Conservation (phyloP, 2,329 filamentous ascomycete species). For the Hortaea werneckii region DNA sequence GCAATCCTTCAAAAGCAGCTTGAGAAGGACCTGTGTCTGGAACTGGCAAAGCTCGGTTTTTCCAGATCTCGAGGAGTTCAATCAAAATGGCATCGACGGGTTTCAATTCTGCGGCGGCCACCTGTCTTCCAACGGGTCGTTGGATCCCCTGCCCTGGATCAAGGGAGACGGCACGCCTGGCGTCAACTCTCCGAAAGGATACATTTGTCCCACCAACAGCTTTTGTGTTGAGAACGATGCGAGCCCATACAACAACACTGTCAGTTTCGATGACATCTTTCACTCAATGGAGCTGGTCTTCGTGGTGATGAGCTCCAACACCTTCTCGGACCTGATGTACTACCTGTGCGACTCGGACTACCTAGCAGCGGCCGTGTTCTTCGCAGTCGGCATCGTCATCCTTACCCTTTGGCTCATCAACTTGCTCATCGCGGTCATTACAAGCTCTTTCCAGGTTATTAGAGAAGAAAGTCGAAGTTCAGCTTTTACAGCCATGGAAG, state of each 20-base stretch:
- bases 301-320: conserved; percentile 97
- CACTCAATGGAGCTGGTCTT: conserved; percentile 92
- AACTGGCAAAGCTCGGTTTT: conserved; percentile 38
- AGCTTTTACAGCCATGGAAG: conserved; percentile 74
- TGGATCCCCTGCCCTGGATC: conserved; percentile 55
- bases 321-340: conserved; percentile 90
- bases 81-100: conserved; percentile 37
- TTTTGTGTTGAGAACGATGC: conserved; percentile 61
- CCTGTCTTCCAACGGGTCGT: conserved; percentile 44
- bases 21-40: conserved; percentile 40
- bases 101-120: conserved; percentile 82
- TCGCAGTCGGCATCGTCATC: conserved; percentile 65
- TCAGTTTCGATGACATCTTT: conserved; percentile 90
- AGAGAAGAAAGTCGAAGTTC: conserved; percentile 90
- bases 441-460: conserved; percentile 96
- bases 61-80: conserved; percentile 41
- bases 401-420: conserved; percentile 96
- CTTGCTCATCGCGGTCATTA: conserved; percentile 90
- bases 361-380: conserved; percentile 70
- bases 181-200: conserved; percentile 61
- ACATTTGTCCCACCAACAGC: conserved; percentile 74
- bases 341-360: conserved; percentile 88
- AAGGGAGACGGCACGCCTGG: conserved; percentile 43
- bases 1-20: conserved; percentile 66
- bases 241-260: conserved; percentile 74